These are phyloP conservation scores for Trypanosoma congolense DNA, from an alignment of 208 protist species.

Conservation along the genomic window DNA sequence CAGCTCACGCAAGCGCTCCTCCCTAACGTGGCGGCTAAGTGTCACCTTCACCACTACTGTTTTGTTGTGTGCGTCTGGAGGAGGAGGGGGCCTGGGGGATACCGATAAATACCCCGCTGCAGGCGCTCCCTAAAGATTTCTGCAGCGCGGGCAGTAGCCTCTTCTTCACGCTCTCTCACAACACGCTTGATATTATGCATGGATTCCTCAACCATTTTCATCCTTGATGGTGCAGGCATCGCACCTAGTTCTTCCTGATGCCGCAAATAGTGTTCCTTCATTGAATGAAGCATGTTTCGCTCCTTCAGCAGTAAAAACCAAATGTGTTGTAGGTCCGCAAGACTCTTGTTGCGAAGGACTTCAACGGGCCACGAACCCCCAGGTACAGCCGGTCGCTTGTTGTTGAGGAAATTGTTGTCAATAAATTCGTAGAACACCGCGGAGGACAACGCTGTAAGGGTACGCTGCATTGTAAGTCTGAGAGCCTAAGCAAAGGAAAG, in stretches of 20 bases:
- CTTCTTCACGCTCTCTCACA: slow-evolving; percentile 76
- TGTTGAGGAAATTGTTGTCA: slow-evolving; percentile 85
- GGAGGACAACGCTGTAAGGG: slow-evolving; percentile 19
- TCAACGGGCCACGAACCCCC: slow-evolving; percentile 85
- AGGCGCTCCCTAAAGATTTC: slow-evolving; percentile 73
- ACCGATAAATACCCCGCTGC: slow-evolving; percentile 66
- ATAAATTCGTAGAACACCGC: slow-evolving; percentile 88
- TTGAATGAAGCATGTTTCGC: slow-evolving; percentile 86
- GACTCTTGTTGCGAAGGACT: slow-evolving; percentile 80
- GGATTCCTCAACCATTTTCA: slow-evolving; percentile 80
- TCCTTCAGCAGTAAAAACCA: slow-evolving; percentile 90
- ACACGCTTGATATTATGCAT: slow-evolving; percentile 80
- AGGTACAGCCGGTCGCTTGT: slow-evolving; percentile 79
- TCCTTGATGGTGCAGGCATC: slow-evolving; percentile 80
- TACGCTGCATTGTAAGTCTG: slow-evolving; percentile 12
- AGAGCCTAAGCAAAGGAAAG: not conserved
- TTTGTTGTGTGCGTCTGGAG: slow-evolving; percentile 50
- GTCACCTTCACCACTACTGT: slow-evolving; percentile 64
- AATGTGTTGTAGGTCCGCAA: slow-evolving; percentile 90
- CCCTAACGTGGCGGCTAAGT: slow-evolving; percentile 57
- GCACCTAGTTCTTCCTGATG: slow-evolving; percentile 89
- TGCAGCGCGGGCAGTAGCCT: slow-evolving; percentile 56
- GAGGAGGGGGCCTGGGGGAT: slow-evolving; percentile 82
- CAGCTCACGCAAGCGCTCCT: slow-evolving; percentile 62
- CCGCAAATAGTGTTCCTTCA: slow-evolving; percentile 80